Base-by-base conservation (phyloP, 176 grass and related monocot genomes). In the Dendrocalamus sinicus region DNA sequence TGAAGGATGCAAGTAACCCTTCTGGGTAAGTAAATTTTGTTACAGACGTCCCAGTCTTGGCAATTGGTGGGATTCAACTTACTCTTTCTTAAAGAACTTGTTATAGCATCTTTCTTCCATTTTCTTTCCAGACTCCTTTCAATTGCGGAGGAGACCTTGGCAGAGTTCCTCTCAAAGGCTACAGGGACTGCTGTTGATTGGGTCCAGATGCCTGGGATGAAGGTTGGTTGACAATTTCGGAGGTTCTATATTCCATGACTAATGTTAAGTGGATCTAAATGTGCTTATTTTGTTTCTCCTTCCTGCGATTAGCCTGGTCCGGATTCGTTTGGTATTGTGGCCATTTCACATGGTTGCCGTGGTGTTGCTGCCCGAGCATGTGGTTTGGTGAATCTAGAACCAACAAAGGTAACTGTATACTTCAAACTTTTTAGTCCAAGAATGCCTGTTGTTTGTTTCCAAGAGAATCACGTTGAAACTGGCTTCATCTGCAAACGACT, bases 121-220 rank as follows among this genome's bases (percentile, higher is more conserved):
- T 22, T 24, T 17, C 40, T 88, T 26, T 79, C 0, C 72, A 99
- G 97, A 84, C 94, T 99, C 71, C 89, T 94, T 80, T 84, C 92
- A 15, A 86, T 99, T 86, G 97, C 94, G 28, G 97, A 99, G 90
- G 97, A 96, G 88, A 94, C 94, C 28, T 89, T 99, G 92, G 80
- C 94, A 96, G 92, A 94, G 90, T 99, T 99, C 94, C 92, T 99
- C 73, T 96, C 97, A 54, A 99, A 99, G 89, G 94, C 97, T 96
- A 99, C 97, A 66, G 97, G 97, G 80, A 99, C 97, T 91, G 93
- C 97, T 85, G 88, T 99, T 77, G 97, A 99, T 96, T 99, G 97
- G 97, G 94, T 99, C 84, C 97, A 94, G 79, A 92, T 99, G 92
- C 94, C 94, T 89, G 97, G 97, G 90, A 99, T 99, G 97, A 99